Percentiles rank a stretch among this genome's conserved stretches.
phyloP scores from a whole-genome alignment of 345 rosid species.

The Euclidium syriacum region DNA sequence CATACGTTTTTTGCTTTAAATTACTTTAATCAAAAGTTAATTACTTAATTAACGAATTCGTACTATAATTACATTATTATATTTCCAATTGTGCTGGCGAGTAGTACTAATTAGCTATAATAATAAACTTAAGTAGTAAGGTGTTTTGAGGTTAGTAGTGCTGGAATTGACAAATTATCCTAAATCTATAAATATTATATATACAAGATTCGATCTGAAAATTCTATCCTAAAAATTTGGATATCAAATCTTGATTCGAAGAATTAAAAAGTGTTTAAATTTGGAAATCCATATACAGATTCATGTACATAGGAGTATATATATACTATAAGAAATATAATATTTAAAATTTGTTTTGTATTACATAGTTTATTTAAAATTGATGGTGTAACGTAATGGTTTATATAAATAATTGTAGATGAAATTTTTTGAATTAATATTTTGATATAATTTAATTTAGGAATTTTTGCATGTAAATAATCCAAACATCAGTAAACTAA shows the following conservation, averaged over 20 bases:
- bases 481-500: neutral
- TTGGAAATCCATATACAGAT: no score
- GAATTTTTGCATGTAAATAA: neutral
- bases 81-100: conserved; percentile 1
- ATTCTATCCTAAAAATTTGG: neutral
- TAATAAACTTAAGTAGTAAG: neutral
- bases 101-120: neutral
- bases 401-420: no score
- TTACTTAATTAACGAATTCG: conserved; percentile 10
- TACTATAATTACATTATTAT: neutral
- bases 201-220: neutral
- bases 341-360: no score
- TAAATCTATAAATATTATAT: neutral
- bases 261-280: no score
- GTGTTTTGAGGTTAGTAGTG: neutral
- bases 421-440: no score
- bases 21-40: conserved; percentile 9
- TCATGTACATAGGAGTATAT: no score
- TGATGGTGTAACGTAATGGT: no score
- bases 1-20: conserved; percentile 27
- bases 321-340: no score
- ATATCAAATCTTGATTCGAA: neutral
- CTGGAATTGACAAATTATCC: neutral
- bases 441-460: no score
- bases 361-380: no score